Conservation (phyloP, 1,284 basidiomycete species). For the Pseudozyma sp. region DNA sequence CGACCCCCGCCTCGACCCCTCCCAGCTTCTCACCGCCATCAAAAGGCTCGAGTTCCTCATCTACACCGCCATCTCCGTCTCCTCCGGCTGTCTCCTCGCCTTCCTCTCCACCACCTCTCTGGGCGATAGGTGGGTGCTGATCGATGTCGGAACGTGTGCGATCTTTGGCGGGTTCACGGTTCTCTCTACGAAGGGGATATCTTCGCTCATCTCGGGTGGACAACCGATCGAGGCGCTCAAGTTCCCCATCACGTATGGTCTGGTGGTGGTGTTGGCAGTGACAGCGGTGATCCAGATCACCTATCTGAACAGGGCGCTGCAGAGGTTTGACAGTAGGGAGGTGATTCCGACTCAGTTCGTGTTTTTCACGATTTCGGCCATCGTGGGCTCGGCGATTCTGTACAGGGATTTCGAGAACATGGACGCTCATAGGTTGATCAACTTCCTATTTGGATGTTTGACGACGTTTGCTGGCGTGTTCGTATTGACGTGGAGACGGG, state of each 20-base stretch:
- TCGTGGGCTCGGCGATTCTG: constrained; percentile 89
- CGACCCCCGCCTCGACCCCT: constrained; percentile 52
- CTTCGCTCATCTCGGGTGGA: constrained; percentile 74
- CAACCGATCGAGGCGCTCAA: constrained; percentile 49
- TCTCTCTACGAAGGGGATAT: constrained; percentile 90
- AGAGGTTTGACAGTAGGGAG: constrained; percentile 61
- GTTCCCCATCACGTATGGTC: constrained; percentile 61
- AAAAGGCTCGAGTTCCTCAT: constrained; percentile 58
- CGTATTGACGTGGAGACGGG: constrained; percentile 52
- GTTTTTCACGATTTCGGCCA: constrained; percentile 79
- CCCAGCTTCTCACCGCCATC: constrained; percentile 55
- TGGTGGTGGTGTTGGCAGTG: constrained; percentile 76
- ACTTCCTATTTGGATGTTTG: constrained; percentile 84
- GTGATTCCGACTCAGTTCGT: constrained; percentile 87
- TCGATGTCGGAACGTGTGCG: constrained; percentile 89
- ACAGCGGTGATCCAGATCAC: constrained; percentile 91
- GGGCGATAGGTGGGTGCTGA: constrained; percentile 79
- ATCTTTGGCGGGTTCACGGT: constrained; percentile 86
- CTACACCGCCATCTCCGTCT: constrained; percentile 48
- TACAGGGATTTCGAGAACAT: constrained; percentile 85
- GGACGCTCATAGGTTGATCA: constrained; percentile 78
- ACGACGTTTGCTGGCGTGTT: constrained; percentile 89
- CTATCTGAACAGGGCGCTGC: constrained; percentile 80
- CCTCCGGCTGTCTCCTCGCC: constrained; percentile 35
- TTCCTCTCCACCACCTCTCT: constrained; percentile 72